These are phyloP conservation scores for Hibiscus syriacus DNA, from an alignment of 345 rosid species.

Conservation along the genomic window DNA sequence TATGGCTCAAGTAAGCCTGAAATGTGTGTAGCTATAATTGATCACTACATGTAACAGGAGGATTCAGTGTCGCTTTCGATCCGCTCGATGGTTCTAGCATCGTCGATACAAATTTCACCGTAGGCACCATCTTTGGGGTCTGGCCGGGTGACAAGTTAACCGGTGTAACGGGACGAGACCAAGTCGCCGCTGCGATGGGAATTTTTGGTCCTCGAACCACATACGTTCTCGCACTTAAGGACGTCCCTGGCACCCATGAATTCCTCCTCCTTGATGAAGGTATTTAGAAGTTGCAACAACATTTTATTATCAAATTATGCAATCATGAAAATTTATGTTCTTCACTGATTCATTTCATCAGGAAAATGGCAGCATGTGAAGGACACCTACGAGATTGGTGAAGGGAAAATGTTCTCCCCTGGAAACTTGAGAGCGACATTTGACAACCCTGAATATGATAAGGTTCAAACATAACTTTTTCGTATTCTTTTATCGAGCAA, in stretches of 20 bases:
- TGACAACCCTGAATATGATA: conserved; percentile 74
- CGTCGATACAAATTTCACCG: conserved; percentile 81
- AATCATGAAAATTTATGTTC: too few relatives aligned
- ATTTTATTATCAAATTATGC: too few relatives aligned
- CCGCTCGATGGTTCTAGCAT: conserved; percentile 87
- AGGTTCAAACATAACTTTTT: conserved; percentile 25
- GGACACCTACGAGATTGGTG: conserved; percentile 74
- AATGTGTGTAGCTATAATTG: conserved; percentile 6
- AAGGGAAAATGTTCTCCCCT: conserved; percentile 93
- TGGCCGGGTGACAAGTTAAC: conserved; percentile 96
- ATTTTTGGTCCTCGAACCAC: conserved; percentile 92
- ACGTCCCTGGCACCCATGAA: conserved; percentile 82
- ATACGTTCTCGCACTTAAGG: conserved; percentile 85
- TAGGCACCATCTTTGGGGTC: conserved; percentile 93
- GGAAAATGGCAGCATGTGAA: conserved; percentile 98
- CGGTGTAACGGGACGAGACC: conserved; percentile 78
- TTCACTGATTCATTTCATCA: too few relatives aligned
- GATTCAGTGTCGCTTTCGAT: conserved; percentile 90
- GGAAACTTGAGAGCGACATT: conserved; percentile 95
- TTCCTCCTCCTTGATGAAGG: conserved; percentile 99
- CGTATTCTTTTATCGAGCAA: too few relatives aligned
- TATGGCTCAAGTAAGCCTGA: not conserved
- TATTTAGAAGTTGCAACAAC: conserved; percentile 6
- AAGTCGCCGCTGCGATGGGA: conserved; percentile 97
- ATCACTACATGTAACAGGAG: conserved; percentile 33